These are phyloP conservation scores for Gentiana macrophylla DNA, from an alignment of 257 asterid genomes.

Conservation along the genomic window DNA sequence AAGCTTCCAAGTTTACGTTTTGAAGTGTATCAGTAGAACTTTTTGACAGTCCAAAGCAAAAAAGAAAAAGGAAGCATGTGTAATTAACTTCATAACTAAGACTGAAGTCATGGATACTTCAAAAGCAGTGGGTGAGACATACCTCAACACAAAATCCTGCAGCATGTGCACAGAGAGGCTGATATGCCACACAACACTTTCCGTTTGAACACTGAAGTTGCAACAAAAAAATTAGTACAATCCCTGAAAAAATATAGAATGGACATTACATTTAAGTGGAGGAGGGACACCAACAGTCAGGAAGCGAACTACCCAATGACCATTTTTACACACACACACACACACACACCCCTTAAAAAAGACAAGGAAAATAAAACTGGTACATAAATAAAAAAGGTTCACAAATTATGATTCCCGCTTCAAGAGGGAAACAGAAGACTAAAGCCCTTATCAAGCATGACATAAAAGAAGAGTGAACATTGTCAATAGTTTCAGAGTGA, in stretches of 20 bases:
- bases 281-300: neutral
- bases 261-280: too few relatives aligned
- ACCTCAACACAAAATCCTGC: constrained; percentile 99
- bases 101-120: constrained; percentile 1
- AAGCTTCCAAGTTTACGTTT: constrained; percentile 29
- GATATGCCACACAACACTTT: constrained; percentile 80
- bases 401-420: too few relatives aligned
- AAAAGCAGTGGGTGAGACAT: constrained; percentile 8
- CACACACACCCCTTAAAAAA: too few relatives aligned
- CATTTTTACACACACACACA: too few relatives aligned
- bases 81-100: neutral
- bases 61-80: neutral
- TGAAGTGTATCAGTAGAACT: neutral
- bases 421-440: too few relatives aligned
- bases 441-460: too few relatives aligned
- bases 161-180: constrained; percentile 99
- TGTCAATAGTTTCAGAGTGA: too few relatives aligned
- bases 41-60: neutral
- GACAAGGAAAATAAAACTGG: too few relatives aligned
- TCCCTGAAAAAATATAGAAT: too few relatives aligned
- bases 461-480: too few relatives aligned
- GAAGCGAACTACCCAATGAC: too few relatives aligned
- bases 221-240: neutral
- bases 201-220: constrained; percentile 77
- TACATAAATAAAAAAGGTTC: too few relatives aligned